Evolutionary conservation across 306 rosid species (phyloP), one percentile per base, ranked within the genome.

Genomic region (Styphnolobium japonicum): DNA sequence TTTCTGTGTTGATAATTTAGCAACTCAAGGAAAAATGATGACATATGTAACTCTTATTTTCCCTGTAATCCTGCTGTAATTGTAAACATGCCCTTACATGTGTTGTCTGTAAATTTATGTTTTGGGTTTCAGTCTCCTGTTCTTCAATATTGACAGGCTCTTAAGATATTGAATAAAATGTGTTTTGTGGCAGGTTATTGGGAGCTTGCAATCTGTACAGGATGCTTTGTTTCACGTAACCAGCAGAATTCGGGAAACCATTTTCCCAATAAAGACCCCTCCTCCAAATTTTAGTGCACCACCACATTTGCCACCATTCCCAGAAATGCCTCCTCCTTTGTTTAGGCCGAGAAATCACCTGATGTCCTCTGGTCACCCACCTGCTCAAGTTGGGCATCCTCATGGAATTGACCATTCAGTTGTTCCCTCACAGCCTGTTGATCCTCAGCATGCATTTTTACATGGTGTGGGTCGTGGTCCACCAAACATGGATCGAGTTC

Each of bases 191-290:
- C 85, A 93, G 98, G 93, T 93, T 73, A 85, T 80, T 56, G 98
- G 98, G 71, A 87, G 70, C 81, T 19, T 87, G 66, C 94, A 87
- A 67, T 88, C 89, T 69, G 98, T 93, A 42, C 98, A 90, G 86
- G 98, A 91, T 76, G 98, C 98, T 34, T 85, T 93, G 82, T 93
- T 87, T 89, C 98, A 91, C 68, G 87, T 93, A 82, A 93, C 97
- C 64, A 56, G 91, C 75, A 86, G 97, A 58, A 86, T 93, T 45
- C 88, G 98, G 62, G 98, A 93, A 84, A 87, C 92, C 71, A 88
- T 91, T 75, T 88, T 91, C 85, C 93, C 94, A 22, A 43, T 86
- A 68, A 89, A 73, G 82, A 73, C 81, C 29, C 85, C 87, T 25
- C 87, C 84, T 83, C 90, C 97, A 78, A 93, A 91, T 81, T 90